Percentiles rank a stretch among this genome's conserved stretches.
Evolutionary conservation across 2,329 filamentous ascomycete genomes (phyloP).

Genomic region (Hypoxylon sp.): DNA sequence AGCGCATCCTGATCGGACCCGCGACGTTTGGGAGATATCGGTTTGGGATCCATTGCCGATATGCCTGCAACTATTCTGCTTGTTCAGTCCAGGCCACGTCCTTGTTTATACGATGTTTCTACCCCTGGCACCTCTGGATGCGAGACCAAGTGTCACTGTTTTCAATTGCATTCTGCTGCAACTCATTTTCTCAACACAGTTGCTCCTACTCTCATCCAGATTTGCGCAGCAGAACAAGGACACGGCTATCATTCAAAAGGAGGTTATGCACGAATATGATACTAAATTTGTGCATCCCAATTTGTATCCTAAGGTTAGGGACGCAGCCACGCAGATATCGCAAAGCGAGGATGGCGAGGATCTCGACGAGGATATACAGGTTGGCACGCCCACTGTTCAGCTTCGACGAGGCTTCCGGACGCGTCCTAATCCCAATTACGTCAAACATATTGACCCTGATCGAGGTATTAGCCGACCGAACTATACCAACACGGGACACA

Average conservation of each 20-base stretch:
- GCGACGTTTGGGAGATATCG: slow-evolving; percentile 94
- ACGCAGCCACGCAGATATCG: slow-evolving; percentile 85
- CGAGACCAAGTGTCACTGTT: slow-evolving; percentile 87
- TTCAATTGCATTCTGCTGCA: slow-evolving; percentile 86
- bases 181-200: slow-evolving; percentile 80
- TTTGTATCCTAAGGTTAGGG: slow-evolving; percentile 82
- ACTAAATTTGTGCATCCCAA: slow-evolving; percentile 94
- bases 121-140: slow-evolving; percentile 81
- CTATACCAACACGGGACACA: slow-evolving; percentile 57
- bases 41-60: slow-evolving; percentile 95
- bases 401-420: slow-evolving; percentile 84
- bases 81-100: slow-evolving; percentile 96
- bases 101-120: slow-evolving; percentile 90
- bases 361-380: slow-evolving; percentile 61
- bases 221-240: slow-evolving; percentile 92
- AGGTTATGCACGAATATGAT: slow-evolving; percentile 96
- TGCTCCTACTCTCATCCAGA: slow-evolving; percentile 78
- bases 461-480: slow-evolving; percentile 53
- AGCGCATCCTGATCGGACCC: slow-evolving; percentile 83
- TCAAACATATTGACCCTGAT: slow-evolving; percentile 80
- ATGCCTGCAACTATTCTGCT: slow-evolving; percentile 84
- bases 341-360: slow-evolving; percentile 60
- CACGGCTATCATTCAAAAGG: slow-evolving; percentile 84
- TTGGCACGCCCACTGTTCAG: slow-evolving; percentile 70
- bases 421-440: slow-evolving; percentile 86